These are phyloP conservation scores for Sphenostylis stenocarpa DNA, from an alignment of 306 rosid genomes.

Conservation along the genomic window DNA sequence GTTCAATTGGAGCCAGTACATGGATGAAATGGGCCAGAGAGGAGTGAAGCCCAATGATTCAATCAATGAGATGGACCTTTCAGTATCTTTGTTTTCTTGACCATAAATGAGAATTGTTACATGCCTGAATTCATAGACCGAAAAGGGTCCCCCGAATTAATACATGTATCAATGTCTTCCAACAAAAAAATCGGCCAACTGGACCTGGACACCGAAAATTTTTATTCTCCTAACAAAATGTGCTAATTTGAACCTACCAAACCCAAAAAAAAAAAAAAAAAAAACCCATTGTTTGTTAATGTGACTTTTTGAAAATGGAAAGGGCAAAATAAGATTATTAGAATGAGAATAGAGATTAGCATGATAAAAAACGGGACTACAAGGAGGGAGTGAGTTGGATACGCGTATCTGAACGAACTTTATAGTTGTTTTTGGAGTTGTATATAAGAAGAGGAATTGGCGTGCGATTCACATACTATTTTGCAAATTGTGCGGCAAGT, in stretches of 20 bases:
- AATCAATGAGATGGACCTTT: not conserved
- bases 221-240: not conserved
- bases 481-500: not conserved
- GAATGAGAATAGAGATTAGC: not conserved
- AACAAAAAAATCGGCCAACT: not conserved
- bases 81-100: not conserved
- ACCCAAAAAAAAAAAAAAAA: not conserved
- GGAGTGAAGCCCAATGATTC: not conserved
- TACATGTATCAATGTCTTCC: not conserved
- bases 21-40: not conserved
- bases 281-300: not conserved
- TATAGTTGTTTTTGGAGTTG: not conserved
- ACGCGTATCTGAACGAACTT: constrained; percentile 4
- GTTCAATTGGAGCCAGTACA: not conserved
- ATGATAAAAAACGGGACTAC: not conserved
- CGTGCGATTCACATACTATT: not conserved
- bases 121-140: not conserved
- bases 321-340: not conserved
- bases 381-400: not conserved
- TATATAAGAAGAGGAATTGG: not conserved
- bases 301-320: not conserved
- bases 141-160: not conserved
- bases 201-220: not conserved
- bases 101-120: not conserved
- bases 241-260: not conserved